Percentiles rank a stretch among this genome's conserved stretches.
Conservation (phyloP, 2,329 filamentous ascomycete species). For the Balansia obtecta region DNA sequence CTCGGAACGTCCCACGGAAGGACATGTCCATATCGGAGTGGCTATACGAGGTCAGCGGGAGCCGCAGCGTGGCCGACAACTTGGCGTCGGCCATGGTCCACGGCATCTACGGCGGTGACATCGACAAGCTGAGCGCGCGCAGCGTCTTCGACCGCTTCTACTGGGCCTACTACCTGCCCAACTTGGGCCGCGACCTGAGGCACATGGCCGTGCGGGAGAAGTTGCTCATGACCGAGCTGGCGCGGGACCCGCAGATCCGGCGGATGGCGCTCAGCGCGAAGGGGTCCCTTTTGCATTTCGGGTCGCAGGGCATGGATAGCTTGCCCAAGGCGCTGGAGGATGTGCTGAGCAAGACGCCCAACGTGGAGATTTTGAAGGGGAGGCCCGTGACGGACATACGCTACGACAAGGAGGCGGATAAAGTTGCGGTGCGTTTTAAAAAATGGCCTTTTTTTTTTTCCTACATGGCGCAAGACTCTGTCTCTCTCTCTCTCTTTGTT, state of each 20-base stretch:
- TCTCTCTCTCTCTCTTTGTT: too few relatives aligned
- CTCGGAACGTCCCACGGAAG: slow-evolving; percentile 10
- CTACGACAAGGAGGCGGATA: slow-evolving; percentile 23
- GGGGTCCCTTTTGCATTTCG: slow-evolving; percentile 23
- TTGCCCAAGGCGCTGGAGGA: slow-evolving; percentile 42
- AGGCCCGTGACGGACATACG: slow-evolving; percentile 35
- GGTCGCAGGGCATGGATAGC: slow-evolving; percentile 47
- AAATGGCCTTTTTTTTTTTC: slow-evolving; percentile 1
- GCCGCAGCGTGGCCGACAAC: slow-evolving; percentile 47
- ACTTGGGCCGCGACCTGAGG: slow-evolving; percentile 28
- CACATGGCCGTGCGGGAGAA: slow-evolving; percentile 20
- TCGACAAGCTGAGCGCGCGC: slow-evolving; percentile 65
- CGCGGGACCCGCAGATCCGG: slow-evolving; percentile 17
- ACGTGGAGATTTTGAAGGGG: slow-evolving; percentile 45
- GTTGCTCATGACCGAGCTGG: slow-evolving; percentile 16
- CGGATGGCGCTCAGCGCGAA: slow-evolving; percentile 19
- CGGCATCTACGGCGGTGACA: slow-evolving; percentile 86
- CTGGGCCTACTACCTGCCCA: slow-evolving; percentile 18
- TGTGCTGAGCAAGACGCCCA: slow-evolving; percentile 36
- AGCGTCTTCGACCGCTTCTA: slow-evolving; percentile 32
- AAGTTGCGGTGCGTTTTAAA: slow-evolving; percentile 30
- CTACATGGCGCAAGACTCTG: too few relatives aligned
- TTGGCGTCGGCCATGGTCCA: slow-evolving; percentile 65
- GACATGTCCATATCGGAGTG: slow-evolving; percentile 26
- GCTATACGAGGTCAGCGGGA: slow-evolving; percentile 19